Conservation (phyloP, 169 alveolate species). For the Eimeria praecox region DNA sequence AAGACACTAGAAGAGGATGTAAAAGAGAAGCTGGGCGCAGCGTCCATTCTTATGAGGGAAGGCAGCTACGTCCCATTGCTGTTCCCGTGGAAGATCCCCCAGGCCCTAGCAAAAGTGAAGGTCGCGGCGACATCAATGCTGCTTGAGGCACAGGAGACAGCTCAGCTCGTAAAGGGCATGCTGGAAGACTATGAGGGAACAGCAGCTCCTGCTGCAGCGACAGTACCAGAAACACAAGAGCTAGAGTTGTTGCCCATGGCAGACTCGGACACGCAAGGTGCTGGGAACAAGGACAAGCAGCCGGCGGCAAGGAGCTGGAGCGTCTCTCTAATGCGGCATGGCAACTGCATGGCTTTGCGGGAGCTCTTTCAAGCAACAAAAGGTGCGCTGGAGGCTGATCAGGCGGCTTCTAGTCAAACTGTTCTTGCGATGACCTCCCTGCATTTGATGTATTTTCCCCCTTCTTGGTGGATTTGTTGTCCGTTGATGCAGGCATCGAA, state of each 20-base stretch:
- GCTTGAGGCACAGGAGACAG: slow-evolving; percentile 34
- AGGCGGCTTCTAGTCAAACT: background rate
- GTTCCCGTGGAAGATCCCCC: slow-evolving; percentile 3
- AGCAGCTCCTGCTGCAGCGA: background rate
- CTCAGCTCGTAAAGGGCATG: slow-evolving; percentile 52
- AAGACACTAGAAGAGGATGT: slow-evolving; percentile 14
- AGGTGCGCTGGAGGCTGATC: background rate
- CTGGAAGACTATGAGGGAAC: slow-evolving; percentile 18
- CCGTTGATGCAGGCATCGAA: slow-evolving; percentile 18
- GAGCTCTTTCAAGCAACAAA: slow-evolving; percentile 28
- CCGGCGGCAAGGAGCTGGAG: slow-evolving; percentile 51
- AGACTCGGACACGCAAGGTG: background rate
- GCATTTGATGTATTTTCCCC: background rate
- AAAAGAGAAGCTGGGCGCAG: slow-evolving; percentile 3
- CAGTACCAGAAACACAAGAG: slow-evolving; percentile 5
- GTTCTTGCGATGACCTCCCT: background rate
- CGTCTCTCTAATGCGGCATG: slow-evolving; percentile 18
- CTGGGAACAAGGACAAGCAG: background rate
- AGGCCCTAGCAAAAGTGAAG: background rate
- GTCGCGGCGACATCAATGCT: slow-evolving; percentile 33
- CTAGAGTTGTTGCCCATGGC: slow-evolving; percentile 54
- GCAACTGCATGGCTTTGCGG: slow-evolving; percentile 58
- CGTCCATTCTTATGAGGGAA: slow-evolving; percentile 1
- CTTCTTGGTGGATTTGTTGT: background rate
- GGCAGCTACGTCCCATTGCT: slow-evolving; percentile 59